Base-by-base conservation (phyloP, 2,329 filamentous ascomycete species). In the Penicillium sp. region DNA sequence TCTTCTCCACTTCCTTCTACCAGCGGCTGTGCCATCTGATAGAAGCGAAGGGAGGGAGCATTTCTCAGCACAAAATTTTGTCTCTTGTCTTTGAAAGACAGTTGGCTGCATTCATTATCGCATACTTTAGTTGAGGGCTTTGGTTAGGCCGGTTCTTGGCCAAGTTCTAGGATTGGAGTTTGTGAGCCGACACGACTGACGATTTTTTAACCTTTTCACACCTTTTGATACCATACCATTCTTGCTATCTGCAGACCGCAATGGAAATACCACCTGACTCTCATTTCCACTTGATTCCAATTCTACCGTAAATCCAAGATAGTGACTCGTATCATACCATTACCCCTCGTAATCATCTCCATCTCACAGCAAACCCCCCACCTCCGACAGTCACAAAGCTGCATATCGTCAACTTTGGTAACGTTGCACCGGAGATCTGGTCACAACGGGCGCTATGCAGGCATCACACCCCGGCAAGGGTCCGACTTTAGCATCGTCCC, bases 1-100 rank as follows among this genome's bases (percentile, higher is more conserved):
- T 10, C 29, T 24, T 42, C 5, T 27, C 23, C 9, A 20, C 24
- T 20, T 42, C 7, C 29, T n/a, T 29, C 15, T n/a, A 20, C n/a
- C 39, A 18, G 21, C n/a, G 39, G 39, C 39, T 12, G 39, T 20
- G 39, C 39, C 39, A 40, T 26, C 21, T 40, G 36, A 17, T 26
- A 15, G 15, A 18, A 6, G 3, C 15, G 7, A 29, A 20, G 17
- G 6, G 13, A 4, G 15, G 7, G 26, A 42, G 17, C 24, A 29
- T n/a, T 42, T 42, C 39, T 42, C 39, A 42, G 39, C 39, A 42
- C 24, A 42, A 29, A 29, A 40, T n/a, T 40, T 36, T 40, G 36
- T 40, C 36, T 42, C 13, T 42, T 42, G 39, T 42, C 39, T 29
- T 27, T 42, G 24, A 27, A 13, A 42, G 39, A 42, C 26, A 42